Percentiles rank a stretch among this genome's conserved stretches.
phyloP scores from a whole-genome alignment of 306 rosid species.

The Pyrus bretschneideri region DNA sequence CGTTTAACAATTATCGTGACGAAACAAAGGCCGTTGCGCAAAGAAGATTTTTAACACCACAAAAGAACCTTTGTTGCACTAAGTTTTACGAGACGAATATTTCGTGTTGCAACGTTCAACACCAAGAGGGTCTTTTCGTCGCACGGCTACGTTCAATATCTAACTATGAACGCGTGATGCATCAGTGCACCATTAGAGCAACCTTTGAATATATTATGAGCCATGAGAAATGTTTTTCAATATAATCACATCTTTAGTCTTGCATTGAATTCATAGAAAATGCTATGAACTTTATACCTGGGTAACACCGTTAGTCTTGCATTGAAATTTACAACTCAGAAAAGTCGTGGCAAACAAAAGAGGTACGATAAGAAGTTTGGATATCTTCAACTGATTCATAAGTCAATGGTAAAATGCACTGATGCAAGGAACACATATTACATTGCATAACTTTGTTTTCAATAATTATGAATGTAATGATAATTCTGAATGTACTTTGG shows the following conservation, averaged over 20 bases:
- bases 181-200: background rate
- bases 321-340: constrained; percentile 70
- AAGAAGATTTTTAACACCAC: no score
- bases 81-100: no score
- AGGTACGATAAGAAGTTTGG: background rate
- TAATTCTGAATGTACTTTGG: constrained; percentile 52
- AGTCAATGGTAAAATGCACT: background rate
- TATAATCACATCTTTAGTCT: no score
- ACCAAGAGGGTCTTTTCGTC: no score
- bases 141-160: background rate
- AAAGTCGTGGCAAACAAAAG: constrained; percentile 45
- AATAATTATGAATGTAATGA: no score
- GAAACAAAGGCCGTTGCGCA: no score
- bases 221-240: no score
- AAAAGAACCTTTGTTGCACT: no score
- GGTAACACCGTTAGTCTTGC: constrained; percentile 69
- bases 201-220: background rate
- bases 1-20: no score
- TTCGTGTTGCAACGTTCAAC: no score
- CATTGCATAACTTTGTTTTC: constrained; percentile 23
- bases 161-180: background rate
- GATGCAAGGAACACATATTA: constrained; percentile 15
- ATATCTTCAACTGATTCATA: background rate
- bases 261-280: no score
- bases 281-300: constrained; percentile 35